Evolutionary conservation across 257 asterid genomes (phyloP), one percentile per base, ranked within the genome.

Genomic region (Verbena officinalis): DNA sequence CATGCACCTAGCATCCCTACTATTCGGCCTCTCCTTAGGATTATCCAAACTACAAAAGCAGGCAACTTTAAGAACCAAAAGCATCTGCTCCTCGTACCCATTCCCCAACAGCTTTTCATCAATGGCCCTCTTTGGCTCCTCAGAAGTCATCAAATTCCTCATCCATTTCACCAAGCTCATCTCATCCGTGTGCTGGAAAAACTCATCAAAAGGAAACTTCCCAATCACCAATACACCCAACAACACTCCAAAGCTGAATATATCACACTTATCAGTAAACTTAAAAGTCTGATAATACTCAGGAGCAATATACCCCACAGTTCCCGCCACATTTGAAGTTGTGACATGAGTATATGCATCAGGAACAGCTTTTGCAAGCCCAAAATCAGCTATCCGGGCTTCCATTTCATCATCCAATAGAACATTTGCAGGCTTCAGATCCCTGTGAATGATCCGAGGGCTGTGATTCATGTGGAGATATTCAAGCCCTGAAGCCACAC

Each of bases 401-500:
- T 87, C 95, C 99, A 93, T 86, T 43, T 90, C 95, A 24, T 90
- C 99, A 45, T 92, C 98, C 38, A 93, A 60, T 0, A 89, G 84
- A 17, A 93, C 72, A 43, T 93, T 93, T 1, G 85, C 97, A 0
- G 99, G 99, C 81, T 93, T 93, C 23, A 93, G 77, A 69, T 93
- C 97, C 2, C 99, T 21, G 59, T 93, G 96, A 55, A 93, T 87
- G 42, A 90, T 93, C 3, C 81, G 79, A 0, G 88, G 95, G 0
- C 64, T 74, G 23, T 84, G 96, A 53, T 67, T 75, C 27, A 73
- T 43, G 77, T 93, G 99, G 58, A 93, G 97, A 45, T 90, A 90
- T 68, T 93, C 96, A 0, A 93, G 85, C 6, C 95, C 99, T 1
- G 90, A 61, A 21, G 90, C 92, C 11, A 90, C 63, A 1, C 99